These are phyloP conservation scores for Thelephora ganbajun DNA, from an alignment of 768 basidiomycete genomes.

Conservation along the genomic window DNA sequence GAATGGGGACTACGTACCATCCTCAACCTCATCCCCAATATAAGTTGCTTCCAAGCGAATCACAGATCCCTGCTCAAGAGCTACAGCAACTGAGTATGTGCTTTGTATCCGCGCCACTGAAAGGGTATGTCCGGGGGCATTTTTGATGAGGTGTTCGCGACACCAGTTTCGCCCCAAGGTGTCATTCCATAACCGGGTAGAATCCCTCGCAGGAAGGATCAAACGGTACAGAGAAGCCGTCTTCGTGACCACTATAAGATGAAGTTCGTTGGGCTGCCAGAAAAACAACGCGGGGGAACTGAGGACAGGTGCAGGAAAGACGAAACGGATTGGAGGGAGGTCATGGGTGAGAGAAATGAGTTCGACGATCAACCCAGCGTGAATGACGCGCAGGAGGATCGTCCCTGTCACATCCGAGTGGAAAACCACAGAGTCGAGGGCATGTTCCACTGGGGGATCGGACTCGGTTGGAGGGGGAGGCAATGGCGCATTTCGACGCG, in stretches of 20 bases:
- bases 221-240: constrained; percentile 64
- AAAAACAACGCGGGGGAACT: constrained; percentile 53
- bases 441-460: constrained; percentile 55
- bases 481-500: constrained; percentile 38
- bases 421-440: constrained; percentile 45
- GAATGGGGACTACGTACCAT: constrained; percentile 33
- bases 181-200: constrained; percentile 43
- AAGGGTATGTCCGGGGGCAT: constrained; percentile 24
- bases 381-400: constrained; percentile 60
- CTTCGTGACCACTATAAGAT: constrained; percentile 55
- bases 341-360: constrained; percentile 59
- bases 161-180: constrained; percentile 41
- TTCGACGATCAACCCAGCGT: constrained; percentile 62
- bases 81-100: constrained; percentile 49
- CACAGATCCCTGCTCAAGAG: constrained; percentile 44
- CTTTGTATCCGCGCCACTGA: constrained; percentile 46
- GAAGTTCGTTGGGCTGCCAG: constrained; percentile 33
- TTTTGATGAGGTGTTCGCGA: constrained; percentile 55
- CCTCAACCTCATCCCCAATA: constrained; percentile 34
- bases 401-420: constrained; percentile 45
- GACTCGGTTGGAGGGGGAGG: constrained; percentile 24
- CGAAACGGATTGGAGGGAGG: constrained; percentile 56
- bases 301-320: constrained; percentile 59
- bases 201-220: constrained; percentile 43
- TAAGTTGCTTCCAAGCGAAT: constrained; percentile 57